Evolutionary conservation across 495 filamentous ascomycete species (phyloP).

Genomic region (Tuber calosporum): DNA sequence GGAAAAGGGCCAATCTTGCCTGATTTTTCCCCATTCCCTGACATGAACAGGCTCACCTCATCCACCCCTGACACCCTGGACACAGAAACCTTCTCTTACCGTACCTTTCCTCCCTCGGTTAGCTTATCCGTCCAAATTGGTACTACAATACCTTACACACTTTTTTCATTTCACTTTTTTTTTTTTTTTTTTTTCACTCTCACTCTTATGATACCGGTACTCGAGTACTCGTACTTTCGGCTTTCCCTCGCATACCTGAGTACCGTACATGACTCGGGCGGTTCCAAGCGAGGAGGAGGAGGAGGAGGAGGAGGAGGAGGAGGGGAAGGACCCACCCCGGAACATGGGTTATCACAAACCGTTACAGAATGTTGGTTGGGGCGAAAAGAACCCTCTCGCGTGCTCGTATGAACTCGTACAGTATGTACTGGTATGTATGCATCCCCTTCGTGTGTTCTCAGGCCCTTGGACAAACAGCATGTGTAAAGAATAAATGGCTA

Average conservation of each 20-base stretch:
- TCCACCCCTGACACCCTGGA: no score
- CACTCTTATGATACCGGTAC: neutral
- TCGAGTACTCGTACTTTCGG: neutral
- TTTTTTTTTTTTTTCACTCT: neutral
- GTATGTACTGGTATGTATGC: neutral
- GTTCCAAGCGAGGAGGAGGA: constrained; percentile 28
- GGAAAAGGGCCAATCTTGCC: no score
- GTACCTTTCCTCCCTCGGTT: neutral
- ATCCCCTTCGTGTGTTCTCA: neutral
- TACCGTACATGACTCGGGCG: constrained; percentile 23
- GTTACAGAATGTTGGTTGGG: neutral
- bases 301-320: constrained; percentile 7
- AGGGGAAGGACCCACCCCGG: constrained; percentile 10
- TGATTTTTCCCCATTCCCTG: no score
- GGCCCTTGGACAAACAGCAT: neutral
- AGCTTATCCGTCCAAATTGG: neutral
- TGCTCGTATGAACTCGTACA: neutral
- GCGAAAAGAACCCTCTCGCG: neutral
- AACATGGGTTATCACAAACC: constrained; percentile 27
- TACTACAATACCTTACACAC: neutral
- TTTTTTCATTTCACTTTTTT: neutral
- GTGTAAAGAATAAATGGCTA: neutral
- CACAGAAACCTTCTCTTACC: neutral
- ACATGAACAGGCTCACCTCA: no score
- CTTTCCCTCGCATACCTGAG: neutral